Conservation (phyloP, 164 flowering plant species). For the Nelumbo lutea region DNA sequence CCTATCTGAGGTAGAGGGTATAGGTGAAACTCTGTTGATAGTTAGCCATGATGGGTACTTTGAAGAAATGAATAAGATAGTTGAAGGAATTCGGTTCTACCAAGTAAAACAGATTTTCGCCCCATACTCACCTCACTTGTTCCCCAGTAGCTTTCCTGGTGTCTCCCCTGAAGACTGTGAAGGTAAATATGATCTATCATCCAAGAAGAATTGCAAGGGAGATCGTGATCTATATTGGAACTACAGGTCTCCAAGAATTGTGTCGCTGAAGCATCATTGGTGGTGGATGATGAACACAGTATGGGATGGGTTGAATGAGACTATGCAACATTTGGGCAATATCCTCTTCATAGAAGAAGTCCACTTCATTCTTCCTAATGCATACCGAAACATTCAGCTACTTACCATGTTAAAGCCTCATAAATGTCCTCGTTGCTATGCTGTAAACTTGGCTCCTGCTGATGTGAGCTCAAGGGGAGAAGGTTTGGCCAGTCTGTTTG, state of each 20-base stretch:
- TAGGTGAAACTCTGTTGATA: slow-evolving; percentile 52
- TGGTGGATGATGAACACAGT: slow-evolving; percentile 94
- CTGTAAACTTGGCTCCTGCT: slow-evolving; percentile 44
- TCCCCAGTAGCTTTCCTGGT: slow-evolving; percentile 3
- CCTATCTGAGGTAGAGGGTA: slow-evolving; percentile 53
- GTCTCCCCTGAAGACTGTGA: slow-evolving; percentile 30
- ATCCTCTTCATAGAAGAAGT: slow-evolving; percentile 73
- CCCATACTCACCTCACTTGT: slow-evolving; percentile 53
- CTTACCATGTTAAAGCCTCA: slow-evolving; percentile 41
- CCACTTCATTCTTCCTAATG: slow-evolving; percentile 70
- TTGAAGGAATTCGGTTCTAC: slow-evolving; percentile 46
- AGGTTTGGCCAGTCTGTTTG: slow-evolving; percentile 38
- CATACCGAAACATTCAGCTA: slow-evolving; percentile 51
- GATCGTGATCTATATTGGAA: slow-evolving; percentile 68
- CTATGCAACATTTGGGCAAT: slow-evolving; percentile 39
- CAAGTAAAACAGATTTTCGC: no score
- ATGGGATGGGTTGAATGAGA: slow-evolving; percentile 75
- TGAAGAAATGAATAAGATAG: slow-evolving; percentile 57
- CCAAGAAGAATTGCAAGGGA: slow-evolving; percentile 35
- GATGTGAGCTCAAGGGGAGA: slow-evolving; percentile 68
- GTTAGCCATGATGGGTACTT: slow-evolving; percentile 63
- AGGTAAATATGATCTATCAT: slow-evolving; percentile 40
- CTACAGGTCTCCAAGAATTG: slow-evolving; percentile 63
- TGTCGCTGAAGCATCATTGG: slow-evolving; percentile 78
- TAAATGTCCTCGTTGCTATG: slow-evolving; percentile 62